Evolutionary conservation across 2,329 filamentous ascomycete genomes (phyloP).

Genomic region (Juglanconis juglandina): DNA sequence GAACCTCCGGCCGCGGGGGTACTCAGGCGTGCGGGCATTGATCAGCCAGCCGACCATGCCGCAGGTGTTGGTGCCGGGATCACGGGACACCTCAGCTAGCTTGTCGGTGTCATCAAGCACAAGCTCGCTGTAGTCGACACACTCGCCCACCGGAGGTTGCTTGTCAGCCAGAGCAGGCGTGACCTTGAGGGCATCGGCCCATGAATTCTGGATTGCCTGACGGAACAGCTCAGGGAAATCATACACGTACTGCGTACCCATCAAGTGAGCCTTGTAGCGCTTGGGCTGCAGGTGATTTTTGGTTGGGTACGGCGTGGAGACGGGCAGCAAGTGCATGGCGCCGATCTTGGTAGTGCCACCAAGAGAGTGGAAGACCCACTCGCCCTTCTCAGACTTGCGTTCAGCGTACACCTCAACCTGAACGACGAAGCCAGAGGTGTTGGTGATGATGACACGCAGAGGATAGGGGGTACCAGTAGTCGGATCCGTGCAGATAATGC

Average conservation of each 20-base stretch:
- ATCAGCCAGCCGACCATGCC: conserved; percentile 99
- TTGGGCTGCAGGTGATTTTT: conserved; percentile 99
- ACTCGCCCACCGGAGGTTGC: conserved; percentile 82
- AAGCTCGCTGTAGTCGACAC: conserved; percentile 89
- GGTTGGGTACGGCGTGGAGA: conserved; percentile 89
- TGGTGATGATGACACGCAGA: conserved; percentile 92
- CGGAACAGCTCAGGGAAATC: conserved; percentile 99
- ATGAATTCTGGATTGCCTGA: conserved; percentile 94
- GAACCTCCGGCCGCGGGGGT: conserved; percentile 86
- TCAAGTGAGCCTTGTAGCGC: conserved; percentile 97
- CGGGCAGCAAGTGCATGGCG: conserved; percentile 87
- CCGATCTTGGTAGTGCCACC: conserved; percentile 93
- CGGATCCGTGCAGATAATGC: conserved; percentile 94
- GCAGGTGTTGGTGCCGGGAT: conserved; percentile 90
- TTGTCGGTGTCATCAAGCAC: conserved; percentile 93
- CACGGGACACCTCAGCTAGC: conserved; percentile 86
- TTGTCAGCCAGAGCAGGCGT: conserved; percentile 72
- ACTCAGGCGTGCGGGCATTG: conserved; percentile 91
- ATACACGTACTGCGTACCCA: conserved; percentile 99
- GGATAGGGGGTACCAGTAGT: conserved; percentile 81
- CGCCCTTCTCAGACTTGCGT: conserved; percentile 95
- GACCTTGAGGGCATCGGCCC: conserved; percentile 71
- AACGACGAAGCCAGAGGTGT: conserved; percentile 96
- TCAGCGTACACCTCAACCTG: conserved; percentile 97
- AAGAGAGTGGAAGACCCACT: conserved; percentile 98